These are phyloP conservation scores for Lichtheimia hyalospora DNA, from an alignment of 371 early-diverging fungal species.

Conservation along the genomic window DNA sequence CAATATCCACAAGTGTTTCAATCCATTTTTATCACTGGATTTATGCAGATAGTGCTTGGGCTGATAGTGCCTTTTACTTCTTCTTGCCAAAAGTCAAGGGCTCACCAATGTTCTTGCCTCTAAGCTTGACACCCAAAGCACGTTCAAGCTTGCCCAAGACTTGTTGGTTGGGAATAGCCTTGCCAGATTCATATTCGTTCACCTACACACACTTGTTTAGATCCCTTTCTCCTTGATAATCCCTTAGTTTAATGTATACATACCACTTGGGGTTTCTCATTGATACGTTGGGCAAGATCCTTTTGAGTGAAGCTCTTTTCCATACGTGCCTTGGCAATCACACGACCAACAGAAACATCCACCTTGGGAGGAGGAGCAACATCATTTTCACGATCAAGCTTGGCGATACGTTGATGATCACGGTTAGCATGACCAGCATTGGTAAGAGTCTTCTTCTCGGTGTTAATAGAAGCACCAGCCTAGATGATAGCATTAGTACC, in stretches of 20 bases:
- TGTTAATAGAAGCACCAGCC: slow-evolving; percentile 69
- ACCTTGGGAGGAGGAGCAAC: slow-evolving; percentile 76
- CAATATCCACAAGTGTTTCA: no score
- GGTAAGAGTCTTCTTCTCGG: slow-evolving; percentile 72
- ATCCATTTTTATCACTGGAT: no score
- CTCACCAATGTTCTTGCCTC: slow-evolving; percentile 84
- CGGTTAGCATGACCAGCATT: slow-evolving; percentile 75
- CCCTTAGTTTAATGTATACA: slow-evolving; percentile 3
- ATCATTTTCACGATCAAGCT: slow-evolving; percentile 90
- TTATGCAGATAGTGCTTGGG: background rate
- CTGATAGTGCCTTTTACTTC: slow-evolving; percentile 36
- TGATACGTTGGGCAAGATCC: slow-evolving; percentile 82
- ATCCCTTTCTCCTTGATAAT: no score
- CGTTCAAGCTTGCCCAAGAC: slow-evolving; percentile 90
- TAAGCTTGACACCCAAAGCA: slow-evolving; percentile 86
- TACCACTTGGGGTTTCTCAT: slow-evolving; percentile 82
- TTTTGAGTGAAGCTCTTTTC: slow-evolving; percentile 85
- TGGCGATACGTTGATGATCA: slow-evolving; percentile 79
- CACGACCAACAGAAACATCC: slow-evolving; percentile 77
- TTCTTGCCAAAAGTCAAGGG: slow-evolving; percentile 72
- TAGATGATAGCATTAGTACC: slow-evolving; percentile 4
- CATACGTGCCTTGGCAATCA: slow-evolving; percentile 82
- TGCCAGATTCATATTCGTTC: slow-evolving; percentile 90
- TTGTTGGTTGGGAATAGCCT: slow-evolving; percentile 91
- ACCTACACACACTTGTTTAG: slow-evolving; percentile 32